Base-by-base conservation (phyloP, 2,329 filamentous ascomycete genomes). In the Dactylellina cionopaga region DNA sequence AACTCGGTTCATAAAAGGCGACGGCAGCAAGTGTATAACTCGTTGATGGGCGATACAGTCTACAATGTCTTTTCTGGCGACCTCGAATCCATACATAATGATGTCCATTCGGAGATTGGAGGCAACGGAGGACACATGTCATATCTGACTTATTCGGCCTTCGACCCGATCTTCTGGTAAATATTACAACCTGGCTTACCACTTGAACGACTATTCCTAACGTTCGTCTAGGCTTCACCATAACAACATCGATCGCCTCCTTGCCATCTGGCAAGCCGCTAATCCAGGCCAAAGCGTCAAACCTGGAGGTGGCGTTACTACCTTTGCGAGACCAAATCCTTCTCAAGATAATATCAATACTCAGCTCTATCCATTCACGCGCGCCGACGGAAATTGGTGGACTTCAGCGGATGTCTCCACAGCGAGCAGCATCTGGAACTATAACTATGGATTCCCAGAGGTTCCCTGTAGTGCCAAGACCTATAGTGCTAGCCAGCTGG, bases 81-180 rank as follows among this genome's bases (percentile, higher is more conserved):
- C 37, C 55, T 75, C 17, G 76, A 77, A 59, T 68, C 68, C 22
- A 75, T 78, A 29, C 77, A 78, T 47, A 76, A 78, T 49, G 58
- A 75, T 4, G 64, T 77, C 6, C 75, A 78, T 15, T 70, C 70
- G 39, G 44, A 70, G 37, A 52, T 71, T 10, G n/a, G n/a, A n/a
- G n/a, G n/a, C n/a, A n/a, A n/a, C n/a, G 70, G 74, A 27, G 77
- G 77, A 5, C 74, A 78, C 41, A 78, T 78, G 77, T 65, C 74
- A 1, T 71, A 68, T 24, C 64, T 78, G 13, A 63, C 75, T 19
- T 76, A 76, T 37, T 72, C 77, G 46, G 73, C 76, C 19, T 78
- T 76, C 43, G 77, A 78, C 24, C 76, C 77, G 0, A 75, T 78
- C 15, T 78, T 78, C 66, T 78, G 76, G 75, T 69, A 56, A 33